Percentiles rank a stretch among this genome's conserved stretches.
phyloP scores from a whole-genome alignment of 345 rosid genomes.

The Bruguiera sexangula region DNA sequence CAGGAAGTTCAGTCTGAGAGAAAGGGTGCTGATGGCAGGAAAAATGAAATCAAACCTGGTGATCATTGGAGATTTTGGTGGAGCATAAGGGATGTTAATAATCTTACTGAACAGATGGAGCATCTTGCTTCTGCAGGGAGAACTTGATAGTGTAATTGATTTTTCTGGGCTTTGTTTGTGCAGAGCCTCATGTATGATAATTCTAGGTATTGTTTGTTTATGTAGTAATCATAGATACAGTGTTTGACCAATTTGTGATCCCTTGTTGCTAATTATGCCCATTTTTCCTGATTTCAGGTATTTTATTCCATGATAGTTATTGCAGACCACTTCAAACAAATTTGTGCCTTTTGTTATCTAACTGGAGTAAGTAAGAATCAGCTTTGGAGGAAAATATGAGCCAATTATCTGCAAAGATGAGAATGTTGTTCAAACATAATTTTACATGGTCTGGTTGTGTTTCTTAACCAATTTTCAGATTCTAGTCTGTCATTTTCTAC shows the following conservation, averaged over 20 bases:
- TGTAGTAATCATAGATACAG: too few relatives aligned
- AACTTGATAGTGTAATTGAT: too few relatives aligned
- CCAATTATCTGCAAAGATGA: neutral
- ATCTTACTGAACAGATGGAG: slow-evolving; percentile 27
- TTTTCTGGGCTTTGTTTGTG: too few relatives aligned
- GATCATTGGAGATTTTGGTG: slow-evolving; percentile 63
- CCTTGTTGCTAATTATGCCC: too few relatives aligned
- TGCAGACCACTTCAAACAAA: too few relatives aligned
- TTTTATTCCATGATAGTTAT: too few relatives aligned
- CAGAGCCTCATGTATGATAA: too few relatives aligned
- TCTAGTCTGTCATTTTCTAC: neutral
- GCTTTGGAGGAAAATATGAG: neutral
- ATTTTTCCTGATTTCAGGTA: too few relatives aligned
- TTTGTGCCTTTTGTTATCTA: too few relatives aligned
- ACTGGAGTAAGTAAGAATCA: neutral
- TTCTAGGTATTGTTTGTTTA: too few relatives aligned
- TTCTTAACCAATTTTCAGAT: neutral
- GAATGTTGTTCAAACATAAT: neutral
- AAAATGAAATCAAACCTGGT: slow-evolving; percentile 39
- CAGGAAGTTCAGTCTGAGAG: slow-evolving; percentile 39
- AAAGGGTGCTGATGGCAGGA: slow-evolving; percentile 47
- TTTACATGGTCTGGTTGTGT: neutral
- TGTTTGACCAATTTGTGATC: too few relatives aligned
- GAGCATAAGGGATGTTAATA: slow-evolving; percentile 62
- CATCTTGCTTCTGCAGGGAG: too few relatives aligned